Evolutionary conservation across 148 eudicot genomes (phyloP).

Genomic region (Spergularia marina): DNA sequence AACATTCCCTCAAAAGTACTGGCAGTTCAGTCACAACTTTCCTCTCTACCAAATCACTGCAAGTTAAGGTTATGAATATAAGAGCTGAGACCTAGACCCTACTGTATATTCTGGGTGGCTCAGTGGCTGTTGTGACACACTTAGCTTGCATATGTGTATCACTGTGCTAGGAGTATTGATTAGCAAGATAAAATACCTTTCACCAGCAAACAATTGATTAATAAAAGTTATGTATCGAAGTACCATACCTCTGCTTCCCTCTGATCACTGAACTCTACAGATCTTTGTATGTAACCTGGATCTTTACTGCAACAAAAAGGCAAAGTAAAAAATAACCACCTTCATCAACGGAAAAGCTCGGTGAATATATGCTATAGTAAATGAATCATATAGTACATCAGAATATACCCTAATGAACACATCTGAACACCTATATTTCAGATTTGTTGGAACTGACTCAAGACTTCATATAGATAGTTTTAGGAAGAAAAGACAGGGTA

Average conservation of each 20-base stretch:
- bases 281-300: constrained; percentile 75
- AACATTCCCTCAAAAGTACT: no score
- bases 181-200: background rate
- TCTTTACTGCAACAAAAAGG: constrained; percentile 61
- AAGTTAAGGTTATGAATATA: no score
- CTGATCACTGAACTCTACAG: constrained; percentile 29
- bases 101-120: no score
- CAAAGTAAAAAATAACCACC: background rate
- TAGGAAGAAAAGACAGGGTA: background rate
- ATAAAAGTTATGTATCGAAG: background rate
- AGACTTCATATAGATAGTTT: background rate
- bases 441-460: background rate
- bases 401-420: background rate
- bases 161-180: no score
- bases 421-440: constrained; percentile 1
- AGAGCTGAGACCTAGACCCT: no score
- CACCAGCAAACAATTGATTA: background rate
- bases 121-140: no score
- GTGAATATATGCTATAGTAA: no score
- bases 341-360: background rate
- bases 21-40: no score
- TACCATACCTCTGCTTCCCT: constrained; percentile 53
- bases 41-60: no score
- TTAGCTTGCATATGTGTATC: no score
- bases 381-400: background rate